A percentile compares a stretch with the other conserved stretches of the same genome.
Evolutionary conservation across 2,329 filamentous ascomycete species (phyloP).

Genomic region (Chalara sp.): DNA sequence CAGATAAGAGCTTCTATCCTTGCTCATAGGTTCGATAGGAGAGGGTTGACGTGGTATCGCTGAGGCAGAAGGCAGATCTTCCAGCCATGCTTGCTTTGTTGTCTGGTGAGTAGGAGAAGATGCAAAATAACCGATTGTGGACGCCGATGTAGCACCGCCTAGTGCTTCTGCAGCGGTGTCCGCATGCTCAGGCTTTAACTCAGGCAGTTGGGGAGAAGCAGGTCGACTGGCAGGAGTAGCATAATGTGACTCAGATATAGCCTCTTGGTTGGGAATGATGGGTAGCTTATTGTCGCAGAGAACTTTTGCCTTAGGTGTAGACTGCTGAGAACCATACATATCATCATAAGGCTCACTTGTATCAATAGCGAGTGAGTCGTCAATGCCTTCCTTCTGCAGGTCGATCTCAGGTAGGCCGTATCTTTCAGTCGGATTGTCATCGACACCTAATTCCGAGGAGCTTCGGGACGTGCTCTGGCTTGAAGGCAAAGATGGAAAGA

Average conservation of each 20-base stretch:
- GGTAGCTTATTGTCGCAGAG: slow-evolving; percentile 1
- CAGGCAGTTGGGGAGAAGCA: not conserved
- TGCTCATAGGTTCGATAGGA: slow-evolving; percentile 34
- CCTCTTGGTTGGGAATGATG: not conserved
- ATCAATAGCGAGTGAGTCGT: slow-evolving; percentile 33
- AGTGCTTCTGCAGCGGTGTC: slow-evolving; percentile 13
- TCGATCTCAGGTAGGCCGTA: too few relatives aligned
- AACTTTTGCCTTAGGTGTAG: slow-evolving; percentile 58
- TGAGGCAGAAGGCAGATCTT: slow-evolving; percentile 12
- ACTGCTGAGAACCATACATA: slow-evolving; percentile 54
- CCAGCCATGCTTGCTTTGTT: slow-evolving; percentile 16
- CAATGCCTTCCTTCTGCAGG: not conserved
- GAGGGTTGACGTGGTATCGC: slow-evolving; percentile 26
- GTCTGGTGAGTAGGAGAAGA: slow-evolving; percentile 17
- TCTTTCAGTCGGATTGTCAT: slow-evolving; percentile 21
- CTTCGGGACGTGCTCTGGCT: slow-evolving; percentile 41
- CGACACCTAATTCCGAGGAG: slow-evolving; percentile 32
- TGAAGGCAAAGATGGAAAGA: slow-evolving; percentile 40
- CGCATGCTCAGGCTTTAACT: not conserved
- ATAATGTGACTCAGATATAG: not conserved
- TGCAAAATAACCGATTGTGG: slow-evolving; percentile 17
- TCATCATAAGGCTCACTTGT: slow-evolving; percentile 35
- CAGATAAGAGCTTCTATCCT: slow-evolving; percentile 37
- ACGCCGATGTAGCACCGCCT: slow-evolving; percentile 15
- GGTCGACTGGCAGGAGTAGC: not conserved